A percentile compares a stretch with the other conserved stretches of the same genome.
Evolutionary conservation across 148 eudicot genomes (phyloP).

Genomic region (Simmondsia chinensis): DNA sequence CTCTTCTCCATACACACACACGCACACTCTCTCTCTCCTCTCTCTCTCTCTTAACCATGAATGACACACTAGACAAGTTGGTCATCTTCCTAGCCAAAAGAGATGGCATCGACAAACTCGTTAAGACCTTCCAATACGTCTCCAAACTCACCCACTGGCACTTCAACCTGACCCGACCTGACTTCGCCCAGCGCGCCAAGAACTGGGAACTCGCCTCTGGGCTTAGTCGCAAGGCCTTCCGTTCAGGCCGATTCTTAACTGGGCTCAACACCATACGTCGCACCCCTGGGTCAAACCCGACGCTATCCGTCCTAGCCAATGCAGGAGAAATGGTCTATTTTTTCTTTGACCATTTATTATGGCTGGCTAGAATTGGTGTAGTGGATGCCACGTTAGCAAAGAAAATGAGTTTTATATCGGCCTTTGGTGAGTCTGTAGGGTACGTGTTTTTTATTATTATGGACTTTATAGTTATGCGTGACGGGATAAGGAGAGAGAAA

Average conservation of each 20-base stretch:
- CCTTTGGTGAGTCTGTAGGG: conserved; percentile 88
- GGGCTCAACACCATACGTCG: conserved; percentile 71
- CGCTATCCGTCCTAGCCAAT: conserved; percentile 60
- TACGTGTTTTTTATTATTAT: conserved; percentile 65
- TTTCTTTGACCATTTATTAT: conserved; percentile 88
- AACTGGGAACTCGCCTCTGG: conserved; percentile 83
- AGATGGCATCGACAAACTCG: conserved; percentile 95
- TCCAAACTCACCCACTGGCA: conserved; percentile 81
- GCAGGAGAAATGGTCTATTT: conserved; percentile 97
- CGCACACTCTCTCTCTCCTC: not conserved
- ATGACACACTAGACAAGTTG: conserved; percentile 81
- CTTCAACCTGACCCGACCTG: conserved; percentile 33
- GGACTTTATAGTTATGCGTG: conserved; percentile 52
- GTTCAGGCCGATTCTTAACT: conserved; percentile 66
- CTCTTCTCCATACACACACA: not conserved
- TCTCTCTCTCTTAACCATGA: not conserved
- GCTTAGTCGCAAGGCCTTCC: conserved; percentile 83
- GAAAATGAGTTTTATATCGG: conserved; percentile 83
- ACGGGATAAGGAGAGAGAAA: conserved; percentile 46
- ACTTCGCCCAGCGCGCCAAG: conserved; percentile 56
- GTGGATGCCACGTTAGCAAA: conserved; percentile 56
- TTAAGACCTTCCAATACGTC: conserved; percentile 90
- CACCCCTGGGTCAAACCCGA: conserved; percentile 49
- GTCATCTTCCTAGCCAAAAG: conserved; percentile 88
- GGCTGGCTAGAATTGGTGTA: conserved; percentile 78